These are phyloP conservation scores for Globisporangium uncinulatum DNA, from an alignment of 352 stramenopile species.

Conservation along the genomic window DNA sequence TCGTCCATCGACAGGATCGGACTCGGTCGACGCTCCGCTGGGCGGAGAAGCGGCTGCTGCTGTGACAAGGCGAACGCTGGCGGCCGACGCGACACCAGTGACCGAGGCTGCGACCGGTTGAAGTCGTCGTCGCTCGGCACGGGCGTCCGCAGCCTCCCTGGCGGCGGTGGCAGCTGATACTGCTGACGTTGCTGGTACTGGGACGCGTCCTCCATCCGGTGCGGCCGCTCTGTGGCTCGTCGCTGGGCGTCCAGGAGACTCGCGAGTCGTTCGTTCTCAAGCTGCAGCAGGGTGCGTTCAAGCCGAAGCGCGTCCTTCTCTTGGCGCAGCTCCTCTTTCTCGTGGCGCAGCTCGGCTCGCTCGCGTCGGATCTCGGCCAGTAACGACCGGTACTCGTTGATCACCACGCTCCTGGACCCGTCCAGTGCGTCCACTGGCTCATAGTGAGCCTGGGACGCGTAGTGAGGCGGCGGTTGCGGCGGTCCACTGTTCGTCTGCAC, in stretches of 20 bases:
- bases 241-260: conserved; percentile 56
- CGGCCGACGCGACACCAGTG: conserved; percentile 6
- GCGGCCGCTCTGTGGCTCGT: conserved; percentile 32
- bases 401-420: conserved; percentile 18
- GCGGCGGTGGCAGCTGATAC: conserved; percentile 5
- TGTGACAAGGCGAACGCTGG: conserved; percentile 12
- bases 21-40: conserved; percentile 24
- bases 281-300: conserved; percentile 51
- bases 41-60: conserved; percentile 12
- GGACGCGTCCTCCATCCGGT: conserved; percentile 26
- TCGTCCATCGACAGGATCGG: conserved; percentile 61
- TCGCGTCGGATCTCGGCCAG: conserved; percentile 66
- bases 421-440: conserved; percentile 3
- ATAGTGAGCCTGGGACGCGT: conserved; percentile 10
- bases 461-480: conserved; percentile 14
- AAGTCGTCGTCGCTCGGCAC: neutral
- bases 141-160: too few species aligned
- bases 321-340: conserved; percentile 56
- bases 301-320: conserved; percentile 76
- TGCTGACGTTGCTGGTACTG: conserved; percentile 13
- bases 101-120: neutral
- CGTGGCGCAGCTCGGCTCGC: conserved; percentile 60
- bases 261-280: conserved; percentile 75
- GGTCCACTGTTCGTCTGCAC: conserved; percentile 9
- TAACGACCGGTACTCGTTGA: conserved; percentile 61